These are phyloP conservation scores for Miscanthus lutarioriparius DNA, from an alignment of 176 grass and related monocot species.

Conservation along the genomic window DNA sequence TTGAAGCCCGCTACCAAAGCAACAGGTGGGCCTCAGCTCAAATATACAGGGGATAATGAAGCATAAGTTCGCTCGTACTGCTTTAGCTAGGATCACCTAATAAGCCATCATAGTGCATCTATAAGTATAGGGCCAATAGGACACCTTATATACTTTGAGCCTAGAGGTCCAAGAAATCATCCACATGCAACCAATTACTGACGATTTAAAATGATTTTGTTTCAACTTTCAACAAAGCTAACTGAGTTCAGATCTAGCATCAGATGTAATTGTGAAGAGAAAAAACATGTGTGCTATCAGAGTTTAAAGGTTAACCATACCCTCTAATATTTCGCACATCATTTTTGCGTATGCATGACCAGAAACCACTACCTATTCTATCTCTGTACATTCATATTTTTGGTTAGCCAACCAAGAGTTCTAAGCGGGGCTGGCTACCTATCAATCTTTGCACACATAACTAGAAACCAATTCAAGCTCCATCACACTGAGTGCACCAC, in stretches of 20 bases:
- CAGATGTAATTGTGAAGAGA: neutral
- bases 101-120: neutral
- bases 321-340: neutral
- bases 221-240: neutral
- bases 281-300: neutral
- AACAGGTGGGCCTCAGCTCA: slow-evolving; percentile 1
- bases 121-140: neutral
- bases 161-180: slow-evolving; percentile 11
- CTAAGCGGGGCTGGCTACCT: neutral
- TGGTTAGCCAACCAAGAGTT: neutral
- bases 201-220: neutral
- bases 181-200: neutral
- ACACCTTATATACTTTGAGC: neutral
- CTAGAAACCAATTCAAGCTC: neutral
- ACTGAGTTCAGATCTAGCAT: neutral
- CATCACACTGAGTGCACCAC: neutral
- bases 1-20: neutral
- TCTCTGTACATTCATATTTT: neutral
- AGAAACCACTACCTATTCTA: neutral
- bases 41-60: neutral
- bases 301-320: neutral
- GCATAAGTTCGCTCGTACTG: neutral
- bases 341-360: neutral
- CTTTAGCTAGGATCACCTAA: neutral
- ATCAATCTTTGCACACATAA: neutral